Evolutionary conservation across 768 basidiomycete genomes (phyloP), one percentile per base, ranked within the genome.

Genomic region (Auriscalpium microsporum): DNA sequence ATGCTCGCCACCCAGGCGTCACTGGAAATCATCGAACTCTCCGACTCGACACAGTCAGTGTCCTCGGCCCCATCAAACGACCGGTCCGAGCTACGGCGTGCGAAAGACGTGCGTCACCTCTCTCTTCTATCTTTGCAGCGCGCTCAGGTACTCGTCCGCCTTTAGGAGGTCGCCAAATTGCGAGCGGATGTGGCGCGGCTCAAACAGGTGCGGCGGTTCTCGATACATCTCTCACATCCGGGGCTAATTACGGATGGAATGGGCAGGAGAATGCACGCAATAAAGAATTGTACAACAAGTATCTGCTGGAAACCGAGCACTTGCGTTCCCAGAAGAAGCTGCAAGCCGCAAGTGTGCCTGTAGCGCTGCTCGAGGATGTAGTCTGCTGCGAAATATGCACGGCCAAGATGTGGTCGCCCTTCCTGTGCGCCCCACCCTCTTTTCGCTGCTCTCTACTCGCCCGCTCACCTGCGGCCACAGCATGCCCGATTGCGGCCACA

Each of bases 381-480:
- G 65, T 81, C 11, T 73, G 68, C 44, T 90, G 87, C 63, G 84
- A 84, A 56, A 78, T 90, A 44, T 90, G 87, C 64, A 75, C 78
- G 0, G 56, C 68, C 44, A 75, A 75, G 55, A 80, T 88, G 79
- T 86, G 83, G 82, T 71, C 72, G 8, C 86, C 87, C 0, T 84
- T 79, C 61, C 73, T 77, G 86, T 87, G 61, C 44, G 84, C 72
- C 48, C 28, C 2, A 7, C 5, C 28, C 28, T 6, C 8, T 46
- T 14, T 14, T 6, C 13, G 9, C 38, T 23, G 46, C 23, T 37
- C 19, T 45, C 53, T 45, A 48, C 51, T 53, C 45, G 19, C 45
- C 48, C 47, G 54, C 16, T n/a, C 11, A n/a, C 14, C 23, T 38
- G 45, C 40, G 9, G 13, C 36, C 54, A 37, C 61, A 88, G 86